Percentiles rank a stretch among this genome's conserved stretches.
These are phyloP conservation scores for Xylaria sp. DNA, from an alignment of 2,329 filamentous ascomycete species.

Conservation along the genomic window DNA sequence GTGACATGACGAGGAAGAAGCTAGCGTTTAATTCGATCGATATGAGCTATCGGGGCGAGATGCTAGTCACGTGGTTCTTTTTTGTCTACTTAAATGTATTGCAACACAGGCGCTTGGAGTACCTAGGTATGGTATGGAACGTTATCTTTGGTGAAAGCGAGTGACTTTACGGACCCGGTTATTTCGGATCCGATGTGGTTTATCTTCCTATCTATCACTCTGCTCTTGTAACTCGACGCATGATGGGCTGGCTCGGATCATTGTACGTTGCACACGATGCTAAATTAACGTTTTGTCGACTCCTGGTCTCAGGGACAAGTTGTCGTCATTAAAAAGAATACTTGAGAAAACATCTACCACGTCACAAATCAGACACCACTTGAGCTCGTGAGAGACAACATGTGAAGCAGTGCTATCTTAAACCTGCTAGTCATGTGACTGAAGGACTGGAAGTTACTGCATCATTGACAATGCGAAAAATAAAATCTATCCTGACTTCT, in stretches of 20 bases:
- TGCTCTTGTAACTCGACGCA: neutral
- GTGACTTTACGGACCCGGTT: neutral
- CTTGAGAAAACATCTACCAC: neutral
- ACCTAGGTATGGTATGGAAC: neutral
- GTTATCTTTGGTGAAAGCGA: neutral
- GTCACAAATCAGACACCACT: conserved; percentile 1
- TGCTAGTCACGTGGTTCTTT: too few relatives aligned
- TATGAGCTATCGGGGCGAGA: neutral
- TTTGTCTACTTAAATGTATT: conserved; percentile 5
- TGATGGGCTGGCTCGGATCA: conserved; percentile 3
- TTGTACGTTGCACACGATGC: neutral
- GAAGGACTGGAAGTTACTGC: neutral
- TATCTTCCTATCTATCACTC: neutral
- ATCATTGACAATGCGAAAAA: conserved; percentile 20
- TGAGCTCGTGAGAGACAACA: neutral
- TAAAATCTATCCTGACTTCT: conserved; percentile 29
- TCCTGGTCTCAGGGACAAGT: neutral
- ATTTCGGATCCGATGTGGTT: neutral
- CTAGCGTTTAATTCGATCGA: neutral
- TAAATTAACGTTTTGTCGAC: conserved; percentile 9
- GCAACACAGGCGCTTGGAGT: conserved; percentile 5
- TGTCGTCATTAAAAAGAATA: neutral
- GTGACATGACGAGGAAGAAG: neutral
- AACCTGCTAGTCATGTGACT: conserved; percentile 22
- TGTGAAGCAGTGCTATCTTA: conserved; percentile 25